These are phyloP conservation scores for Termitomyces sp. DNA, from an alignment of 768 basidiomycete species.

Conservation along the genomic window DNA sequence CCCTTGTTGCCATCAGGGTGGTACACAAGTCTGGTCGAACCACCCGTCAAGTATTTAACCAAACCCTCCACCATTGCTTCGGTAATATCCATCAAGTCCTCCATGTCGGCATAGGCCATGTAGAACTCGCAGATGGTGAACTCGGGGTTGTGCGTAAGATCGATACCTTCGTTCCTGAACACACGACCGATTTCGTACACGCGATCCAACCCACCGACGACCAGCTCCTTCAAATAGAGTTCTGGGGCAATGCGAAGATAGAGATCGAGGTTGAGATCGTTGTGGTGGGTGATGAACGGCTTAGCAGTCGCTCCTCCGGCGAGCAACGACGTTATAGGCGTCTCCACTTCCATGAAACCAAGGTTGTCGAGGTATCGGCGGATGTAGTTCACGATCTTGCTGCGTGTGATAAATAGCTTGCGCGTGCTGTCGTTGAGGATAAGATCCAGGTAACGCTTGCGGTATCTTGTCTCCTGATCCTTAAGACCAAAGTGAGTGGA, in stretches of 20 bases:
- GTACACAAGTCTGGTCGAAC: constrained; percentile 72
- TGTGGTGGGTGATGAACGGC: constrained; percentile 98
- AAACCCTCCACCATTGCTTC: constrained; percentile 86
- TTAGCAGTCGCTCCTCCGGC: constrained; percentile 98
- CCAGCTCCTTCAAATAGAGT: constrained; percentile 95
- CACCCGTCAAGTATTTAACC: constrained; percentile 81
- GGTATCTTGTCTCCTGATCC: constrained; percentile 95
- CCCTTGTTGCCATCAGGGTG: constrained; percentile 94
- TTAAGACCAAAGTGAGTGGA: constrained; percentile 91
- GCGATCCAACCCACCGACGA: constrained; percentile 94
- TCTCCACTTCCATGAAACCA: constrained; percentile 98
- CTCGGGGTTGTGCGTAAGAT: constrained; percentile 98
- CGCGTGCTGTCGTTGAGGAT: constrained; percentile 91
- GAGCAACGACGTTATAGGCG: constrained; percentile 94
- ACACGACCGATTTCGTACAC: constrained; percentile 99
- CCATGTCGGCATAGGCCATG: constrained; percentile 99
- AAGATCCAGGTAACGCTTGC: constrained; percentile 98
- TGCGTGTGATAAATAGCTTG: constrained; percentile 85
- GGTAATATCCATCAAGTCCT: constrained; percentile 97
- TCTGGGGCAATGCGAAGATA: constrained; percentile 98
- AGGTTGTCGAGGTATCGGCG: constrained; percentile 84
- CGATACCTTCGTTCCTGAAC: constrained; percentile 98
- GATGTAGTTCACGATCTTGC: constrained; percentile 87
- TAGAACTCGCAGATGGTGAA: constrained; percentile 99
- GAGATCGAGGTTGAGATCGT: constrained; percentile 93